A percentile compares a stretch with the other conserved stretches of the same genome.
phyloP scores from a whole-genome alignment of 192 early-diverging fungal species.

The Phlyctochytrium planicorne region DNA sequence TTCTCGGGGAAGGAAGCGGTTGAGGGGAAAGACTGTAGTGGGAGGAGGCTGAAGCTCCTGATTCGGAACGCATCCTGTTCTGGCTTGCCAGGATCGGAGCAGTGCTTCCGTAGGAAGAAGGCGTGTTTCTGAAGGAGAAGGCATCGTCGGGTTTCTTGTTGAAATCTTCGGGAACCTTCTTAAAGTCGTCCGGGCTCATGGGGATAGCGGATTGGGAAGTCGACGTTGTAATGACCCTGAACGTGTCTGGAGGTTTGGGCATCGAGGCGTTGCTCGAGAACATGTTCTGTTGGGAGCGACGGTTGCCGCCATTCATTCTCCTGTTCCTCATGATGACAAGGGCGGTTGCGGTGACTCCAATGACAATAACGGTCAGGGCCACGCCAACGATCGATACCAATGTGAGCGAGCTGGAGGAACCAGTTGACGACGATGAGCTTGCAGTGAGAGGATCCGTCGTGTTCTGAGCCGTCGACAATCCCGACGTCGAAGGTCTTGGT shows the following conservation, averaged over 20 bases:
- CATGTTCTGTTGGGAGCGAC: neutral
- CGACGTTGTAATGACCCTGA: too few species aligned
- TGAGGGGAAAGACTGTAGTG: neutral
- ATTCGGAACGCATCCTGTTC: neutral
- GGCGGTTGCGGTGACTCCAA: neutral
- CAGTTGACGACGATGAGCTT: neutral
- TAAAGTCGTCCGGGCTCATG: too few species aligned
- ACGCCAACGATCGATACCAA: neutral
- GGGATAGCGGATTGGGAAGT: too few species aligned
- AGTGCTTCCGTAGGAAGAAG: neutral
- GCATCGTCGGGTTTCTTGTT: too few species aligned
- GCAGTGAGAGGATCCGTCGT: too few species aligned
- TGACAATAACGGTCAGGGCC: neutral
- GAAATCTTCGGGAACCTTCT: too few species aligned
- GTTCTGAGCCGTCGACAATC: too few species aligned
- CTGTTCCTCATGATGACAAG: neutral
- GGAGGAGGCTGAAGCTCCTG: too few species aligned
- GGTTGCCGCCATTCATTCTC: neutral
- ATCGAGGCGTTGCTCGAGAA: neutral
- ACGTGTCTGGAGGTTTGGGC: too few species aligned
- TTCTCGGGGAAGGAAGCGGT: neutral
- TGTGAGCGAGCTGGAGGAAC: neutral
- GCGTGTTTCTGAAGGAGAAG: too few species aligned
- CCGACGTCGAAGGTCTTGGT: too few species aligned
- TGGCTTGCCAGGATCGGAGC: neutral